These are phyloP conservation scores for Arthrobotrys iridis DNA, from an alignment of 2,329 filamentous ascomycete species.

Conservation along the genomic window DNA sequence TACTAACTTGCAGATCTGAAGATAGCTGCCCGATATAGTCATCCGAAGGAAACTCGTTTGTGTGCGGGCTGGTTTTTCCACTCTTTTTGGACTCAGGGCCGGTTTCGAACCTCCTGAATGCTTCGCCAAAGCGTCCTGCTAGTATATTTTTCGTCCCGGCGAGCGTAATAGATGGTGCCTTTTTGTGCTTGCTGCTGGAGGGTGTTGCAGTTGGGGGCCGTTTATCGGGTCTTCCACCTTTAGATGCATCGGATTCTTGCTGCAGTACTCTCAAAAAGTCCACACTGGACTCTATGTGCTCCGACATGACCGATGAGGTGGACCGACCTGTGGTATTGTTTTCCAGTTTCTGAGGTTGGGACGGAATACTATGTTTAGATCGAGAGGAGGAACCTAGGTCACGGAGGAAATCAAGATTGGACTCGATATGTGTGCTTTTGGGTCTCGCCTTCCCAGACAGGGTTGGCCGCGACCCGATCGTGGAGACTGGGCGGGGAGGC, in stretches of 20 bases:
- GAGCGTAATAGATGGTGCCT: conserved; percentile 63
- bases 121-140: conserved; percentile 89
- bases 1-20: conserved; percentile 67
- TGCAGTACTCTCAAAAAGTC: conserved; percentile 84
- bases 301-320: conserved; percentile 56
- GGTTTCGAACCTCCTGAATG: conserved; percentile 88
- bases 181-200: conserved; percentile 74
- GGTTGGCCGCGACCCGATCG: conserved; percentile 70
- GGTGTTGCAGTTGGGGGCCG: conserved; percentile 77
- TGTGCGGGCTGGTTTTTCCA: conserved; percentile 60
- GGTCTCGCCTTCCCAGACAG: conserved; percentile 69
- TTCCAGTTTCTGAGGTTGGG: conserved; percentile 60
- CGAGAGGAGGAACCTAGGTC: conserved; percentile 73
- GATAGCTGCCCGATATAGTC: conserved; percentile 65
- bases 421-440: conserved; percentile 82
- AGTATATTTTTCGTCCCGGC: conserved; percentile 76
- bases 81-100: conserved; percentile 57
- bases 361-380: conserved; percentile 60
- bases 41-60: conserved; percentile 65
- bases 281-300: conserved; percentile 78
- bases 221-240: conserved; percentile 62
- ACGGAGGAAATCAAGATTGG: conserved; percentile 81
- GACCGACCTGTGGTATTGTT: conserved; percentile 58
- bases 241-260: conserved; percentile 67
- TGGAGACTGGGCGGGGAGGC: conserved; percentile 67